Conservation (phyloP, 1,284 basidiomycete species). For the Ganoderma boninense region DNA sequence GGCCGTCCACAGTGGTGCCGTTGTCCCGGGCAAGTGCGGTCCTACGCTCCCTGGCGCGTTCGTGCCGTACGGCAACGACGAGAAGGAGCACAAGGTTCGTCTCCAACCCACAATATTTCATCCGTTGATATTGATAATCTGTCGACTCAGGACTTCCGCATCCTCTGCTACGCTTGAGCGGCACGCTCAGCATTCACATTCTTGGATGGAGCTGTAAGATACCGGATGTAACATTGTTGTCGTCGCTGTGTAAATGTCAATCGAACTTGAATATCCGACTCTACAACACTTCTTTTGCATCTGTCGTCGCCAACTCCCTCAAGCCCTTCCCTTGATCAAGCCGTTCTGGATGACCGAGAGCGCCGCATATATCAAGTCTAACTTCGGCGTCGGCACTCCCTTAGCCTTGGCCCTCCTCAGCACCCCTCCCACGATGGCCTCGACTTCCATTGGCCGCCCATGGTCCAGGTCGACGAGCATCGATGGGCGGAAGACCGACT, state of each 20-base stretch:
- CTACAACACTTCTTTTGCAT: background rate
- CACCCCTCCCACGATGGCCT: constrained; percentile 70
- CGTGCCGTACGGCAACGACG: constrained; percentile 58
- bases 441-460: constrained; percentile 68
- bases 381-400: constrained; percentile 43
- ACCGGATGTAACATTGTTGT: background rate
- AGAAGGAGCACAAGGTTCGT: constrained; percentile 56
- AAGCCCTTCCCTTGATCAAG: constrained; percentile 24
- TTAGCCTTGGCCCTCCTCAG: constrained; percentile 58
- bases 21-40: constrained; percentile 72
- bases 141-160: constrained; percentile 48
- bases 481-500: constrained; percentile 43
- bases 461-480: constrained; percentile 68
- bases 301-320: background rate
- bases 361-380: constrained; percentile 37
- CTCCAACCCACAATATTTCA: background rate
- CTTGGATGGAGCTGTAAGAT: constrained; percentile 4
- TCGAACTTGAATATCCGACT: background rate
- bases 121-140: background rate
- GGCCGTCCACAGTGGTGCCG: constrained; percentile 57
- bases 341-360: constrained; percentile 36
- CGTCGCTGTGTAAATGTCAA: background rate
- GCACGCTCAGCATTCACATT: background rate
- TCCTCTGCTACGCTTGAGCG: constrained; percentile 49
- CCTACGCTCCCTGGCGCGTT: constrained; percentile 62